These are phyloP conservation scores for Globisporangium mamillatum DNA, from an alignment of 352 stramenopile genomes.

Conservation along the genomic window DNA sequence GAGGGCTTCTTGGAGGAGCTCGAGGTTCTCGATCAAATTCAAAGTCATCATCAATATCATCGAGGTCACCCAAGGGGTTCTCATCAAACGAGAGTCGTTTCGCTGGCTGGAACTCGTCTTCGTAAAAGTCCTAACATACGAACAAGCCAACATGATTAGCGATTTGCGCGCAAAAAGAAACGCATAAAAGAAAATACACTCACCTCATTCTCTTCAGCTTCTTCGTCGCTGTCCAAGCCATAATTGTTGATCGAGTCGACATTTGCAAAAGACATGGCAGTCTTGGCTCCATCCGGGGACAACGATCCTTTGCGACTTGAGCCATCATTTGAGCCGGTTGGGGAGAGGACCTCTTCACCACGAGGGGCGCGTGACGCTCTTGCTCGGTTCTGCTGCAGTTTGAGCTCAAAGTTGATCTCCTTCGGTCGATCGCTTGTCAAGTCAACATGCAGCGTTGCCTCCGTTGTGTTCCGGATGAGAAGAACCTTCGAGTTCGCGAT, in stretches of 20 bases:
- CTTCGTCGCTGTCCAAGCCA: constrained; percentile 79
- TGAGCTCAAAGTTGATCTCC: constrained; percentile 88
- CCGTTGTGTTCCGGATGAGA: constrained; percentile 82
- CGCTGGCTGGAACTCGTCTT: constrained; percentile 63
- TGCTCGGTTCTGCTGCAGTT: constrained; percentile 72
- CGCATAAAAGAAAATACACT: neutral
- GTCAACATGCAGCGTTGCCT: constrained; percentile 81
- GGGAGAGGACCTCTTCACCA: constrained; percentile 67
- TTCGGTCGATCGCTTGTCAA: constrained; percentile 84
- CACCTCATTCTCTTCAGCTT: constrained; percentile 84
- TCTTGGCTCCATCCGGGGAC: constrained; percentile 56
- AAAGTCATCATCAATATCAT: constrained; percentile 87
- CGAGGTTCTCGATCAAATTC: constrained; percentile 82
- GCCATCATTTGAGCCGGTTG: constrained; percentile 68
- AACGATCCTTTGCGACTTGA: constrained; percentile 67
- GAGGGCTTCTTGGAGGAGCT: constrained; percentile 40
- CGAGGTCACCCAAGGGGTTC: constrained; percentile 60
- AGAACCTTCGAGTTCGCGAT: constrained; percentile 82
- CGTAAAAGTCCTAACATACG: constrained; percentile 48
- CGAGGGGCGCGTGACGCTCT: constrained; percentile 52
- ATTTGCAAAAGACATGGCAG: constrained; percentile 51
- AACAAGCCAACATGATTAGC: neutral
- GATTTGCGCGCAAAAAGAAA: neutral
- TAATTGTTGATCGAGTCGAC: constrained; percentile 44
- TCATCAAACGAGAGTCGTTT: constrained; percentile 84